These are phyloP conservation scores for Phialemoniopsis sp. DNA, from an alignment of 2,329 filamentous ascomycete species.

Conservation along the genomic window DNA sequence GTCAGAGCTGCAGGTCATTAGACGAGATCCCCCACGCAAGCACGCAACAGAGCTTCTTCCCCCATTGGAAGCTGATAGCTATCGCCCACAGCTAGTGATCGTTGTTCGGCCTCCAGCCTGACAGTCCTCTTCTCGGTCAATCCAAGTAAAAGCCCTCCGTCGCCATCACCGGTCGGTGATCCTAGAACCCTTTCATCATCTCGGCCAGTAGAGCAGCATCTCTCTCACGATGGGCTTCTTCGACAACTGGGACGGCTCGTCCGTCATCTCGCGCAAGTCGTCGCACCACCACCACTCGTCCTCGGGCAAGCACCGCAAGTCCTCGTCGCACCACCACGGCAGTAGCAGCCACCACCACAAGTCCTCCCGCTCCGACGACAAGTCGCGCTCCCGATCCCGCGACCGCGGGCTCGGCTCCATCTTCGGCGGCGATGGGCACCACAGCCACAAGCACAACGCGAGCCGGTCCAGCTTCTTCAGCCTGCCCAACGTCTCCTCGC, in stretches of 20 bases:
- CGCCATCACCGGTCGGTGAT: too few species aligned
- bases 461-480: constrained; percentile 43
- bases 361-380: constrained; percentile 29
- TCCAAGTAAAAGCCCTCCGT: too few species aligned
- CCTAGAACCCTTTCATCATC: too few species aligned
- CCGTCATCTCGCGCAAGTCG: constrained; percentile 18
- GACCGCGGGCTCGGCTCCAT: constrained; percentile 23
- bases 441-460: constrained; percentile 24
- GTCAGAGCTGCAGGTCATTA: too few species aligned
- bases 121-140: too few species aligned
- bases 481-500: constrained; percentile 36
- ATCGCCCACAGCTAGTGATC: too few species aligned
- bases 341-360: constrained; percentile 8
- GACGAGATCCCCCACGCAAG: too few species aligned
- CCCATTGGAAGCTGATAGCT: too few species aligned
- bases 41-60: too few species aligned
- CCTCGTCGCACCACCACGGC: constrained; percentile 6
- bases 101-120: too few species aligned
- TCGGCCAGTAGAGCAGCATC: too few species aligned
- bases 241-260: constrained; percentile 22
- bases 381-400: constrained; percentile 25
- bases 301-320: constrained; percentile 18
- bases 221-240: constrained; percentile 22
- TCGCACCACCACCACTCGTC: constrained; percentile 12
- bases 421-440: constrained; percentile 23